Evolutionary conservation across 208 protist genomes (phyloP).

Genomic region (Plasmodiophora brassicae): DNA sequence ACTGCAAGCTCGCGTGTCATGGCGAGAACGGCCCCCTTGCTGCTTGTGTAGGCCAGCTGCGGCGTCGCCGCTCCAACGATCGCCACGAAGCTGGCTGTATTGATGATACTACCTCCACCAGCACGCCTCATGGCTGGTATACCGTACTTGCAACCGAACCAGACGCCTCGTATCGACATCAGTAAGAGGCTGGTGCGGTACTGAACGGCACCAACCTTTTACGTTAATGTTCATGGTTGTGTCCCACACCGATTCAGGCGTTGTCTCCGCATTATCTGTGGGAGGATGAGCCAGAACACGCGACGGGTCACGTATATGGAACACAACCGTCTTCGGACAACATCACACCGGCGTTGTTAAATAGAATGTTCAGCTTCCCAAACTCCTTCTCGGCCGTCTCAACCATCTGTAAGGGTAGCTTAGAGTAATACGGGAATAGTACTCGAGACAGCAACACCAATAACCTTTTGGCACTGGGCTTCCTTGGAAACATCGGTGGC

Average conservation of each 20-base stretch:
- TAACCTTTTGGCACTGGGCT: conserved; percentile 44
- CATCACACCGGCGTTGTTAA: conserved; percentile 72
- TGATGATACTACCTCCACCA: conserved; percentile 66
- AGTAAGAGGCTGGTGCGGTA: background rate
- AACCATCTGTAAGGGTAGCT: conserved; percentile 52
- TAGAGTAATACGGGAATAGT: background rate
- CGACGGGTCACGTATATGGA: no score
- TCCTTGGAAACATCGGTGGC: conserved; percentile 46
- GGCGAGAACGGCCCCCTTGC: conserved; percentile 63
- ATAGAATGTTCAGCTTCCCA: conserved; percentile 67
- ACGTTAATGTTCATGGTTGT: conserved; percentile 66
- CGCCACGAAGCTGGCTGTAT: conserved; percentile 68
- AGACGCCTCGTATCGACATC: conserved; percentile 54
- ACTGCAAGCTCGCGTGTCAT: conserved; percentile 62
- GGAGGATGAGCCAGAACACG: no score
- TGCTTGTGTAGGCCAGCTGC: conserved; percentile 67
- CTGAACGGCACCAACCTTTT: conserved; percentile 47
- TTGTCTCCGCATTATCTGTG: conserved; percentile 49
- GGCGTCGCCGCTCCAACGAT: conserved; percentile 64
- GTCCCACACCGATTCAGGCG: conserved; percentile 57
- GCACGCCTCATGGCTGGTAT: conserved; percentile 61
- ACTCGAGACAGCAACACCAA: background rate
- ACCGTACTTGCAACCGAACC: conserved; percentile 65
- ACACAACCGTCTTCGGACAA: conserved; percentile 61
- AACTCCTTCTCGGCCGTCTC: conserved; percentile 59